Conservation (phyloP, 176 grass and related monocot genomes). For the Lolium perenne region DNA sequence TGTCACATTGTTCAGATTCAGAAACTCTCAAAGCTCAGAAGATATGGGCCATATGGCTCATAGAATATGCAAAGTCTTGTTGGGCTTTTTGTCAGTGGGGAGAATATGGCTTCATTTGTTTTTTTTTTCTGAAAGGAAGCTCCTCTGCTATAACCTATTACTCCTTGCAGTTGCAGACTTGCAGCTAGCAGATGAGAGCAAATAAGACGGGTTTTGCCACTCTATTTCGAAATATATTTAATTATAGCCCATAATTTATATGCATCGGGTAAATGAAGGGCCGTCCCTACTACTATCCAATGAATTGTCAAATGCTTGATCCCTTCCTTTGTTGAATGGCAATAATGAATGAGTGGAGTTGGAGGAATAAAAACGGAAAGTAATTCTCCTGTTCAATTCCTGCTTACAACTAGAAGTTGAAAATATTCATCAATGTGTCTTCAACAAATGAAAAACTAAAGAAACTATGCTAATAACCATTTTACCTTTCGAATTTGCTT, state of each 20-base stretch:
- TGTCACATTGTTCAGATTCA: neutral
- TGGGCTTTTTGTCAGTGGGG: neutral
- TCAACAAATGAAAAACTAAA: neutral
- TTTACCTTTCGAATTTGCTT: slow-evolving; percentile 50
- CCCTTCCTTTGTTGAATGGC: neutral
- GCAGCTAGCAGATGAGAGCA: neutral
- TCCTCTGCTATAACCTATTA: neutral
- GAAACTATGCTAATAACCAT: neutral
- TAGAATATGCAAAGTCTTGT: neutral
- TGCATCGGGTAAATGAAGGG: neutral
- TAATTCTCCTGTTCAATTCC: neutral
- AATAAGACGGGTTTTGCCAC: neutral
- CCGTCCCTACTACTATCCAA: neutral
- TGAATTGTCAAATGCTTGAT: neutral
- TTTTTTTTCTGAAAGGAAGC: neutral
- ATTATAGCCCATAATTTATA: neutral
- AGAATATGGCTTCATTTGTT: neutral
- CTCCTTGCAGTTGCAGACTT: neutral
- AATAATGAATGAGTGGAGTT: neutral
- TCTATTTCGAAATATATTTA: neutral
- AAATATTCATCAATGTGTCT: neutral
- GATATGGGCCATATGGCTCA: slow-evolving; percentile 10
- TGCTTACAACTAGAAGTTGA: neutral
- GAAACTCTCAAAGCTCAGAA: neutral
- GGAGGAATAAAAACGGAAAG: neutral